Conservation (phyloP, 345 rosid species). For the Linum trigynum region DNA sequence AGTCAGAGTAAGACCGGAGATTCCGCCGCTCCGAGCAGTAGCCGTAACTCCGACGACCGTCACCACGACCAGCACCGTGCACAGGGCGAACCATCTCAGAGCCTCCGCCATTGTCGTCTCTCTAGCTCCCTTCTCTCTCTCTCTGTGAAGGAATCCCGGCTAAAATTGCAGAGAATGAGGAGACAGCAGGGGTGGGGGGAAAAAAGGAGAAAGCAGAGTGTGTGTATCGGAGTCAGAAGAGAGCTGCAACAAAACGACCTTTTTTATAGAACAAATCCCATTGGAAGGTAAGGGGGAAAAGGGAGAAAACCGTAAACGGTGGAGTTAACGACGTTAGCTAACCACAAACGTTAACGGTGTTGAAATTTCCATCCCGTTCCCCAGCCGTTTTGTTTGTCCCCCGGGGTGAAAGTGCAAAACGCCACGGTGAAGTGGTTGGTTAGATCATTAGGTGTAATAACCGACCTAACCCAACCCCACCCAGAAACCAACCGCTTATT, state of each 20-base stretch:
- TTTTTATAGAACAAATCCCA: constrained; percentile 20
- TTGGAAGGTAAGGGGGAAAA: not conserved
- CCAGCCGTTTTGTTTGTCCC: not conserved
- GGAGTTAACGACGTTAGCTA: constrained; percentile 22
- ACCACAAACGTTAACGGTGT: not conserved
- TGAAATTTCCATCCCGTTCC: not conserved
- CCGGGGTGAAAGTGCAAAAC: too few species aligned
- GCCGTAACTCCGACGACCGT: constrained; percentile 2
- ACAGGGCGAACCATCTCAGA: too few species aligned
- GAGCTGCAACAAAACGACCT: constrained; percentile 42
- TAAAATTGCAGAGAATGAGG: constrained; percentile 6
- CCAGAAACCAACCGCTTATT: not conserved
- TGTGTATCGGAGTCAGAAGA: constrained; percentile 21
- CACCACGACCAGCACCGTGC: too few species aligned
- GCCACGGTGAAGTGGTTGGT: not conserved
- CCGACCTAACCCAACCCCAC: constrained; percentile 12
- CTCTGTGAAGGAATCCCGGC: constrained; percentile 2
- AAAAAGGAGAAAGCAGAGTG: constrained; percentile 10
- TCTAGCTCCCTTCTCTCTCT: not conserved
- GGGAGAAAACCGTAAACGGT: not conserved
- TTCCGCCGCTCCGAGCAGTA: constrained; percentile 21
- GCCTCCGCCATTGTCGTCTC: too few species aligned
- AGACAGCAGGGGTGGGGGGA: not conserved
- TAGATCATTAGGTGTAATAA: constrained; percentile 12
- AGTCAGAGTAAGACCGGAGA: constrained; percentile 2